phyloP scores from a whole-genome alignment of 768 basidiomycete genomes.

The Hortiboletus campestris region DNA sequence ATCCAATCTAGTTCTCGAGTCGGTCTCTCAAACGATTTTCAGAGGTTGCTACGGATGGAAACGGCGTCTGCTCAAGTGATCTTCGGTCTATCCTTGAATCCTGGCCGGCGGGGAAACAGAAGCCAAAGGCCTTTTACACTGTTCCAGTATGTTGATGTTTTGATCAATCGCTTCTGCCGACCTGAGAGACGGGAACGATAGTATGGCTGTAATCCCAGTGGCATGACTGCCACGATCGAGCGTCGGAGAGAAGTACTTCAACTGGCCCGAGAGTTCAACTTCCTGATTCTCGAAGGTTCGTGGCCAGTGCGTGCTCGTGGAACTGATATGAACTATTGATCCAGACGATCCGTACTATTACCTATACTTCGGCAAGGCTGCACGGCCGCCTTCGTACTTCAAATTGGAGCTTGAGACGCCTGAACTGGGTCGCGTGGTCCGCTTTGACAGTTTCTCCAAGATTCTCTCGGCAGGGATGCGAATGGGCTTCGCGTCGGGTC shows the following conservation, averaged over 20 bases:
- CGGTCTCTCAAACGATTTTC: slow-evolving; percentile 7
- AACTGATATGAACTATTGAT: neutral
- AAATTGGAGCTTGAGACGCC: slow-evolving; percentile 66
- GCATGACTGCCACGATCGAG: slow-evolving; percentile 68
- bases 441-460: slow-evolving; percentile 91
- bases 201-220: slow-evolving; percentile 88
- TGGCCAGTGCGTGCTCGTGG: neutral
- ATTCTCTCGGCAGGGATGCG: slow-evolving; percentile 74
- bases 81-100: slow-evolving; percentile 64
- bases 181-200: slow-evolving; percentile 23
- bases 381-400: slow-evolving; percentile 78
- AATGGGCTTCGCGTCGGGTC: slow-evolving; percentile 80
- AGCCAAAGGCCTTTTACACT: slow-evolving; percentile 80
- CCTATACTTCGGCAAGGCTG: slow-evolving; percentile 66
- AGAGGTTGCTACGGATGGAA: slow-evolving; percentile 78
- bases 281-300: slow-evolving; percentile 83
- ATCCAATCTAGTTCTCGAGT: neutral
- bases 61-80: slow-evolving; percentile 61
- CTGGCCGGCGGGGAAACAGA: slow-evolving; percentile 71
- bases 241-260: slow-evolving; percentile 70
- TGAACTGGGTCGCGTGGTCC: slow-evolving; percentile 73
- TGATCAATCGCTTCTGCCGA: slow-evolving; percentile 5
- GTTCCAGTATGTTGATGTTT: slow-evolving; percentile 53
- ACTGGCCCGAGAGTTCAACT: slow-evolving; percentile 68
- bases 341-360: slow-evolving; percentile 80